phyloP scores from a whole-genome alignment of 345 rosid species.

The Gossypioides kirkii region DNA sequence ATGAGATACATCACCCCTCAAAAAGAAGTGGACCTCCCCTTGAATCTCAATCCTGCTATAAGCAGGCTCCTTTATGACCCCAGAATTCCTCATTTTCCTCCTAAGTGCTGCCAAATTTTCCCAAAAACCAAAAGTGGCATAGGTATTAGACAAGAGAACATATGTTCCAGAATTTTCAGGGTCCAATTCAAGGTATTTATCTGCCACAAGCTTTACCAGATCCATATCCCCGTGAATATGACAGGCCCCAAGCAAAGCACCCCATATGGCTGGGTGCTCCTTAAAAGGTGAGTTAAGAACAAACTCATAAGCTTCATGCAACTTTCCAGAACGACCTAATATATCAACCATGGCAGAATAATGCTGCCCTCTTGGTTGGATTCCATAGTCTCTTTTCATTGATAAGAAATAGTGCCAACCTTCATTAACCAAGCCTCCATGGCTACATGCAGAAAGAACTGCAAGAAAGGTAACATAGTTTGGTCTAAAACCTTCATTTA shows the following conservation, averaged over 20 bases:
- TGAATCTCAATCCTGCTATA: conserved; percentile 70
- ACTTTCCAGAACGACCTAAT: conserved; percentile 58
- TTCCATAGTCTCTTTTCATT: conserved; percentile 34
- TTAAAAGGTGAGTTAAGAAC: conserved; percentile 57
- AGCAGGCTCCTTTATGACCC: conserved; percentile 65
- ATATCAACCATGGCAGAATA: conserved; percentile 72
- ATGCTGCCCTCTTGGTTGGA: conserved; percentile 60
- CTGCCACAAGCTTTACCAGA: conserved; percentile 40
- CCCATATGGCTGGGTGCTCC: conserved; percentile 58
- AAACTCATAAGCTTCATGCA: conserved; percentile 55
- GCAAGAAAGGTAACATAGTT: conserved; percentile 65
- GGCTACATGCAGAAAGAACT: conserved; percentile 77
- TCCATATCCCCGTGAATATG: conserved; percentile 53
- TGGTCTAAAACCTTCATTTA: conserved; percentile 40
- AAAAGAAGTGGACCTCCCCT: conserved; percentile 42
- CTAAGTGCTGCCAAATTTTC: conserved; percentile 66
- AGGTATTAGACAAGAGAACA: conserved; percentile 59
- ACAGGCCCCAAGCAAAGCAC: conserved; percentile 72
- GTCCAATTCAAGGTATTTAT: conserved; percentile 27
- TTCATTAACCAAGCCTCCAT: conserved; percentile 56
- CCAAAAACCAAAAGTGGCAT: conserved; percentile 68
- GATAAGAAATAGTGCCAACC: conserved; percentile 44
- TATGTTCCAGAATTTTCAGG: conserved; percentile 46
- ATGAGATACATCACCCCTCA: conserved; percentile 49
- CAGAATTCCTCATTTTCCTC: conserved; percentile 48